Evolutionary conservation across 306 rosid genomes (phyloP), one percentile per base, ranked within the genome.

Genomic region (Corylus avellana): DNA sequence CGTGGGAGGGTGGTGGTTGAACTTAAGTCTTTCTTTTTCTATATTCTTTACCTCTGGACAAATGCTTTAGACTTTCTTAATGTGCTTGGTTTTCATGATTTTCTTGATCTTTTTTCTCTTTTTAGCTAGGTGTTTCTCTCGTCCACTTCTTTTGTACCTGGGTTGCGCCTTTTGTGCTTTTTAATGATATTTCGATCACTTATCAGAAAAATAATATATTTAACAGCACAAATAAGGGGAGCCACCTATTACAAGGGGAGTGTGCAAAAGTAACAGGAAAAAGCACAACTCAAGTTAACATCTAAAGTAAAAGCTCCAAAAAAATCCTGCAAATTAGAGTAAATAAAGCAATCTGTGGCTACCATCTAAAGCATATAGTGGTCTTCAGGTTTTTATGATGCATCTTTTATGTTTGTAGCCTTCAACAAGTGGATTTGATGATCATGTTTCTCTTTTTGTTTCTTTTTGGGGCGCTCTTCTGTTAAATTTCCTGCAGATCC

Each of bases 401-500:
- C 25, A 16, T 67, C 16, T 39, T 39, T 39, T 37, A 66, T 35
- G 14, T 39, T 67, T 67, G 49, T 35, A 42, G 49, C 13, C 27
- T 39, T 67, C 49, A 67, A 18, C 0, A 8, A 39, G 13, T 39
- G 8, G 25, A 25, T 72, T 61, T 37, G 10, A 79, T 42, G 25
- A 20, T 39, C 22, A 0, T 32, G 61, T 37, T 72, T 58, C 27
- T 53, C 72, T 42, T 16, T 32, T 12, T 63, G 32, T 54, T 62
- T 68, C 70, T 71, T 69, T 50, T 76, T 77, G 77, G 18, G 53
- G 73, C 8, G 2, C 10, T 59, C 12, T 25, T 10, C 20, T 59
- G 57, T 44, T 72, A 75, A 75, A 49, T 68, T 81, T 63, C 70
- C 22, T 90, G 89, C 98, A 95, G 99, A 86, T 95, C 85, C 99